Evolutionary conservation across 805 yeast genomes (phyloP).

Genomic region (Teunomyces cretensis): DNA sequence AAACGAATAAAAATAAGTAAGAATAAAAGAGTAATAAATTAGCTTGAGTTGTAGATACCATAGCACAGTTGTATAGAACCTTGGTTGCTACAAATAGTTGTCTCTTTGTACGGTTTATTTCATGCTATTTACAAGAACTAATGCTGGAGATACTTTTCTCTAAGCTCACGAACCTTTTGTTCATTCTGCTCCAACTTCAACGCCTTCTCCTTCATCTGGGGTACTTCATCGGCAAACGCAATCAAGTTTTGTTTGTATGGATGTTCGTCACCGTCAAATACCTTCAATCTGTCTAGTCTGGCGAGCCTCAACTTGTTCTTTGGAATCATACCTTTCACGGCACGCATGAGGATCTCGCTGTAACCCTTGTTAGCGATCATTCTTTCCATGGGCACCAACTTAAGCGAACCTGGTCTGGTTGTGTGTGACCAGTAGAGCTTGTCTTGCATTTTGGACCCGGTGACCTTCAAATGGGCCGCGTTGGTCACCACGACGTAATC

Average conservation of each 20-base stretch:
- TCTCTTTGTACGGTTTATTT: neutral
- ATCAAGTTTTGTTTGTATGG: slow-evolving; percentile 82
- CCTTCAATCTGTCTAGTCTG: slow-evolving; percentile 81
- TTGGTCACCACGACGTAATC: slow-evolving; percentile 97
- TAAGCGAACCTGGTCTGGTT: slow-evolving; percentile 85
- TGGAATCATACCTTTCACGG: slow-evolving; percentile 96
- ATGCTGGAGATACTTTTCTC: slow-evolving; percentile 31
- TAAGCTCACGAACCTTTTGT: slow-evolving; percentile 29
- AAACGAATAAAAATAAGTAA: slow-evolving; percentile 1
- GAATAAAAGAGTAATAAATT: neutral
- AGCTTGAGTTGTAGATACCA: too few species aligned
- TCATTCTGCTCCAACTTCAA: slow-evolving; percentile 38
- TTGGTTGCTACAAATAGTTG: too few species aligned
- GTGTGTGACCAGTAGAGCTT: slow-evolving; percentile 89
- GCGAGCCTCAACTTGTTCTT: slow-evolving; percentile 78
- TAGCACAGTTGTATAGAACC: too few species aligned
- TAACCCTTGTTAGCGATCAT: slow-evolving; percentile 78
- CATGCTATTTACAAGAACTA: slow-evolving; percentile 8
- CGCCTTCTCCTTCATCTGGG: slow-evolving; percentile 45
- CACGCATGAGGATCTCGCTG: slow-evolving; percentile 79
- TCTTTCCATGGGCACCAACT: slow-evolving; percentile 77
- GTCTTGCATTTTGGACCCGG: slow-evolving; percentile 81
- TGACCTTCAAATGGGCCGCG: slow-evolving; percentile 74
- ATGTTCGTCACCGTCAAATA: slow-evolving; percentile 83
- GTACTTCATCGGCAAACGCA: slow-evolving; percentile 81